Evolutionary conservation across 306 rosid genomes (phyloP), one percentile per base, ranked within the genome.

Genomic region (Sindora glabra): DNA sequence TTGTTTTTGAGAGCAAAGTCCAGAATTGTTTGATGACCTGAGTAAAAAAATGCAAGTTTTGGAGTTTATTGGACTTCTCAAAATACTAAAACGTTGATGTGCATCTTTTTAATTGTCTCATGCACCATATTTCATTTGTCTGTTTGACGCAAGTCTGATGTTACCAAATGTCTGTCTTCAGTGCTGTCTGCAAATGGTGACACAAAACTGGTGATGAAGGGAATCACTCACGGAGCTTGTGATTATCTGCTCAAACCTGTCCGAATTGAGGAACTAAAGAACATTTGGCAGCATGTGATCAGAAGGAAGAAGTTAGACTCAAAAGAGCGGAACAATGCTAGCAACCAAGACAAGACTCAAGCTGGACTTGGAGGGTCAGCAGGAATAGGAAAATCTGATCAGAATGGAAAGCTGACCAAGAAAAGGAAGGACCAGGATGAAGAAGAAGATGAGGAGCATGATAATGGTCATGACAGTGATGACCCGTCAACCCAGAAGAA

Each of bases 221-320:
- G 99, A 68, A 77, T 89, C 47, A 51, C 80, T 21, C 99, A 89
- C 52, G 97, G 99, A 42, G 99, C 97, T 52, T 89, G 97, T 41
- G 90, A 89, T 77, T 94, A 94, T 80, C 75, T 94, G 63, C 69
- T 94, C 48, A 94, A 94, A 74, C 99, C 99, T 3, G 84, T 94
- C 51, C 86, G 95, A 59, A 72, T 84, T 49, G 88, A 94, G 72
- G 95, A 82, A 77, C 78, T 94, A 42, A 81, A 79, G 78, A 89
- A 78, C 74, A 89, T 94, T 72, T 94, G 99, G 99, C 97, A 86
- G 75, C 99, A 94, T 74, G 97, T 94, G 2, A 46, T 89, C 34
- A 79, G 97, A 64, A 81, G 74, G 80, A 94, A 70, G 81, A 86
- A 73, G 74, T 27, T 38, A 41, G 89, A 75, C 66, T 22, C 81